Conservation (phyloP, 208 protist species). For the Leishmania braziliensis region DNA sequence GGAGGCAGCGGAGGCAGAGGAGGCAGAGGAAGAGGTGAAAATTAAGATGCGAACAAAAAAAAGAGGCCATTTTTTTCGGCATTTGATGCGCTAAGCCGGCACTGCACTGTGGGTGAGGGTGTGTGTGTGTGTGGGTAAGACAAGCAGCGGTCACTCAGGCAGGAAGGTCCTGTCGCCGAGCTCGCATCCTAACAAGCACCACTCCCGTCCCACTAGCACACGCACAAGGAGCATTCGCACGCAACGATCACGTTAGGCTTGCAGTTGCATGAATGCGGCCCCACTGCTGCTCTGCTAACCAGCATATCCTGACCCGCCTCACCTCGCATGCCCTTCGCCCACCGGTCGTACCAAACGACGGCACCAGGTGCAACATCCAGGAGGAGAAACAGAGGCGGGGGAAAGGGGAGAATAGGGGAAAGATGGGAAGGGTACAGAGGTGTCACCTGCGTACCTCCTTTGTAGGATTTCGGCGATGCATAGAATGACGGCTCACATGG, state of each 20-base stretch:
- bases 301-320: neutral
- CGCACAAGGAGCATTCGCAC: neutral
- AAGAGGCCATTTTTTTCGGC: neutral
- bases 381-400: neutral
- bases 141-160: neutral
- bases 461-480: neutral
- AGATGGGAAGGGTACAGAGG: neutral
- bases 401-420: neutral
- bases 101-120: neutral
- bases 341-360: neutral
- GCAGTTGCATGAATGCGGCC: neutral
- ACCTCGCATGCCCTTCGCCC: neutral
- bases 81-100: neutral
- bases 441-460: neutral
- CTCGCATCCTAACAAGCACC: neutral
- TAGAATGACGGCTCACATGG: neutral
- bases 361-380: neutral
- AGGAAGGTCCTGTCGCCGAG: neutral
- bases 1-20: neutral
- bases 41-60: no score
- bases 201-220: neutral
- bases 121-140: neutral
- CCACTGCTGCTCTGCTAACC: neutral
- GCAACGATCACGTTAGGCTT: neutral
- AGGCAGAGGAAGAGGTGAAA: neutral